These are phyloP conservation scores for Helichrysum umbraculigerum DNA, from an alignment of 129 eudicot genomes.

Conservation along the genomic window DNA sequence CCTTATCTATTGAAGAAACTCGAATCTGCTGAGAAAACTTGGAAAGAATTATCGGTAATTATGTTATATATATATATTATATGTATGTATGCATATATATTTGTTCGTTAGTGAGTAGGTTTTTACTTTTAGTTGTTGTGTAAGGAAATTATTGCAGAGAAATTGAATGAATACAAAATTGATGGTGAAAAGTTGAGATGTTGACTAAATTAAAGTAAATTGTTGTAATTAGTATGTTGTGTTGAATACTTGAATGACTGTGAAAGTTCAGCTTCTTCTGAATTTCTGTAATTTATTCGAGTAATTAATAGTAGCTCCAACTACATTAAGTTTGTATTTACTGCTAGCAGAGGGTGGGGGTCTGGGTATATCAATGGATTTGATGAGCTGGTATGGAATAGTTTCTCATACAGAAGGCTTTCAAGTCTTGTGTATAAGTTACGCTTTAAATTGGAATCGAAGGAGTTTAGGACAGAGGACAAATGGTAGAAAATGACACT, in stretches of 20 bases:
- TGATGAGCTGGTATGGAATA: conserved; percentile 9
- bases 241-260: not conserved
- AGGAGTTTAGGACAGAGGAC: not conserved
- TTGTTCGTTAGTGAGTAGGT: too few species aligned
- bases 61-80: not conserved
- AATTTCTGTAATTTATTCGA: conserved; percentile 7
- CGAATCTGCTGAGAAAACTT: conserved; percentile 96
- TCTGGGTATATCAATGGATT: not conserved
- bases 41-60: conserved; percentile 89
- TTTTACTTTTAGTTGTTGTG: too few species aligned
- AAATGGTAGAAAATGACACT: not conserved
- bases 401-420: conserved; percentile 1
- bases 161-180: too few species aligned
- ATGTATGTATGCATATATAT: not conserved
- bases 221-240: not conserved
- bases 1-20: conserved; percentile 81
- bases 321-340: not conserved
- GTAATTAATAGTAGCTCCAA: not conserved
- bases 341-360: conserved; percentile 21
- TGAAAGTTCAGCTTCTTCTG: conserved; percentile 4
- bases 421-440: conserved; percentile 13
- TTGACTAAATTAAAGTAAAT: not conserved
- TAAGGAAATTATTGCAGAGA: not conserved
- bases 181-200: not conserved
- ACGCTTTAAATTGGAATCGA: not conserved